A percentile compares a stretch with the other conserved stretches of the same genome.
phyloP scores from a whole-genome alignment of 495 filamentous ascomycete species.

The Lichina pygmaea region DNA sequence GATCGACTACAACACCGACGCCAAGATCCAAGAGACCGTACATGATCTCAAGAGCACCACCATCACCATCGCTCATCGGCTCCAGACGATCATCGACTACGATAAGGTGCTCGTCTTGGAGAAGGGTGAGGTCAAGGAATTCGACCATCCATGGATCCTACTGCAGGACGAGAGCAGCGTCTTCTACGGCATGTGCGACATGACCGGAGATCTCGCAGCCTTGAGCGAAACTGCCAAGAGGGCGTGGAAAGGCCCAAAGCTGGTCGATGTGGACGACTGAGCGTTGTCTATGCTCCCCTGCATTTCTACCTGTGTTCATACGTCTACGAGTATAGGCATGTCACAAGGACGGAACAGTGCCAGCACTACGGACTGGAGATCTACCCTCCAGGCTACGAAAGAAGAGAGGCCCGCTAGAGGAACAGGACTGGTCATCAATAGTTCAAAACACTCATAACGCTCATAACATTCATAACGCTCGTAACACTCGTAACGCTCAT shows the following conservation, averaged over 20 bases:
- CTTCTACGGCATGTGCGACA: conserved; percentile 88
- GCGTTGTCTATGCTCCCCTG: too few species aligned
- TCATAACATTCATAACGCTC: too few species aligned
- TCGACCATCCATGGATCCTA: conserved; percentile 59
- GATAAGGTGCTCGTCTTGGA: conserved; percentile 96
- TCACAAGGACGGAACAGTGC: too few species aligned
- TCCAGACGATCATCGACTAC: conserved; percentile 92
- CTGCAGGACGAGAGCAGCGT: conserved; percentile 36
- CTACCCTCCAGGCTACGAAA: too few species aligned
- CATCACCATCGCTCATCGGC: conserved; percentile 90
- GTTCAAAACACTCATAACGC: too few species aligned
- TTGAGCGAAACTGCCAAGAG: conserved; percentile 53
- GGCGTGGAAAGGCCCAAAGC: conserved; percentile 26
- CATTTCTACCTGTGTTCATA: too few species aligned
- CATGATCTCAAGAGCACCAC: conserved; percentile 77
- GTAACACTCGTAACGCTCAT: too few species aligned
- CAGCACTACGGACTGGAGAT: too few species aligned
- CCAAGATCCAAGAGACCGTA: conserved; percentile 88
- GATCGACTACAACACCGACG: conserved; percentile 89
- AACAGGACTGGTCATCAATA: too few species aligned
- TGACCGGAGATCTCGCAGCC: conserved; percentile 59
- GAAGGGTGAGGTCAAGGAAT: conserved; percentile 69
- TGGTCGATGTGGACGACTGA: conserved; percentile 17
- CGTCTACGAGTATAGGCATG: too few species aligned
- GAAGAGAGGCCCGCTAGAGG: too few species aligned